These are phyloP conservation scores for Westerdykella sp. DNA, from an alignment of 2,329 filamentous ascomycete genomes.

Conservation along the genomic window DNA sequence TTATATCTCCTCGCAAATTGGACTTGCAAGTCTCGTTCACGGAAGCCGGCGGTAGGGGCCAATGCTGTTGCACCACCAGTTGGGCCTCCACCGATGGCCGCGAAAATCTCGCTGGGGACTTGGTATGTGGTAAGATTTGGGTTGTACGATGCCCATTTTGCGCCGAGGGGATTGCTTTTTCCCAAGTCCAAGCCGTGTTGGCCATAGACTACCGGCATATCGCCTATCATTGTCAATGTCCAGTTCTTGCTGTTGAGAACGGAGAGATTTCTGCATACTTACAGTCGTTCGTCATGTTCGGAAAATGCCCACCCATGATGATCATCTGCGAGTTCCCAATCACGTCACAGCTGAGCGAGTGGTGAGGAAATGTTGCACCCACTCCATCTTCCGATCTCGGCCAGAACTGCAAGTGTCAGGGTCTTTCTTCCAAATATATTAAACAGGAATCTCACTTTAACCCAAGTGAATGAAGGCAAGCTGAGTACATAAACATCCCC, in stretches of 20 bases:
- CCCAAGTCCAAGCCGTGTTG: conserved; percentile 50
- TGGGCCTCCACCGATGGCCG: conserved; percentile 36
- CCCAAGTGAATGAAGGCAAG: conserved; percentile 57
- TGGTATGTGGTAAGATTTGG: conserved; percentile 45
- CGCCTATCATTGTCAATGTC: conserved; percentile 34
- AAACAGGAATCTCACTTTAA: conserved; percentile 38
- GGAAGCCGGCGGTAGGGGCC: conserved; percentile 42
- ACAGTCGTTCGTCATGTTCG: conserved; percentile 32
- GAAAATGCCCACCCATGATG: conserved; percentile 55
- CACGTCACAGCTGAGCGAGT: conserved; percentile 49
- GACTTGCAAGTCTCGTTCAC: conserved; percentile 43
- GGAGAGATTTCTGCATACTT: background rate
- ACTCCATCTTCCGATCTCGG: conserved; percentile 13
- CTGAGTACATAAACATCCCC: conserved; percentile 57
- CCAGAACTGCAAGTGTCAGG: conserved; percentile 7
- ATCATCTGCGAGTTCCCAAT: conserved; percentile 53
- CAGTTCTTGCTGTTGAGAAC: background rate
- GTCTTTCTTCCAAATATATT: conserved; percentile 14
- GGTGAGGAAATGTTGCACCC: conserved; percentile 43
- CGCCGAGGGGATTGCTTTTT: conserved; percentile 5
- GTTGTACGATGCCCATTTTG: conserved; percentile 45
- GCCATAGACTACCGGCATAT: conserved; percentile 46
- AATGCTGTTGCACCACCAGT: conserved; percentile 49
- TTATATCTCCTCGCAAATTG: conserved; percentile 47
- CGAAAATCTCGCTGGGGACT: conserved; percentile 46